Base-by-base conservation (phyloP, 208 protist genomes). In the Wallacemonas rigidus region DNA sequence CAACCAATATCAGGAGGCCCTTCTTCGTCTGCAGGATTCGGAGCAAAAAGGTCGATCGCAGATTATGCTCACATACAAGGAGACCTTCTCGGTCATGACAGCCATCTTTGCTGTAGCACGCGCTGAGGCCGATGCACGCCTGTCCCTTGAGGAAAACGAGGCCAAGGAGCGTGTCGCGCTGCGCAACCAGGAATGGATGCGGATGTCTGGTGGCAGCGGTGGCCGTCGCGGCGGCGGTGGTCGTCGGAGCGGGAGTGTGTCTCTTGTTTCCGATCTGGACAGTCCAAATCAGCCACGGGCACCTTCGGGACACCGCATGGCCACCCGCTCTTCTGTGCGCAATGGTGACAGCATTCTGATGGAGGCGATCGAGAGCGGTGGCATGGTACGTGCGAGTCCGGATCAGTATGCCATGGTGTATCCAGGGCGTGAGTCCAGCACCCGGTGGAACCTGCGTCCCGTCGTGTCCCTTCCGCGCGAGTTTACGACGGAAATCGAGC, bases 341-440 rank as follows among this genome's bases (percentile, higher is more conserved):
- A 78, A 73, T 6, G 89, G 89, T 53, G 85, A 89, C 6, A 85
- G 83, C 73, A 54, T 91, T 36, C 67, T 83, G 0, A 43, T 26
- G 51, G 70, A 76, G 9, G 67, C 72, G 26, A 69, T 62, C 11
- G 70, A 67, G 48, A 74, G 70, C 9, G 85, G 77, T 45, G 67
- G 65, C 55, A 82, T 95, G 36, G 83, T 95, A 56, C 85, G 87
- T 15, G 77, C 85, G 1, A 88, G 81, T 44, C 80, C 87, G 0
- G 90, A 90, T 53, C 88, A 89, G 61, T 95, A 90, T 67, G 90
- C 90, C 38, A 75, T 95, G 35, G 80, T 92, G 6, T 94, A 92
- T 77, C 83, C 87, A 38, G 91, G 88, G 17, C 79, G 91, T 12
- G 85, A 89, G 7, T 88, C 75, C 7, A 64, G 88, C 2, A 95